Evolutionary conservation across 495 filamentous ascomycete genomes (phyloP), one percentile per base, ranked within the genome.

Genomic region (Lasiosphaeria hispida): DNA sequence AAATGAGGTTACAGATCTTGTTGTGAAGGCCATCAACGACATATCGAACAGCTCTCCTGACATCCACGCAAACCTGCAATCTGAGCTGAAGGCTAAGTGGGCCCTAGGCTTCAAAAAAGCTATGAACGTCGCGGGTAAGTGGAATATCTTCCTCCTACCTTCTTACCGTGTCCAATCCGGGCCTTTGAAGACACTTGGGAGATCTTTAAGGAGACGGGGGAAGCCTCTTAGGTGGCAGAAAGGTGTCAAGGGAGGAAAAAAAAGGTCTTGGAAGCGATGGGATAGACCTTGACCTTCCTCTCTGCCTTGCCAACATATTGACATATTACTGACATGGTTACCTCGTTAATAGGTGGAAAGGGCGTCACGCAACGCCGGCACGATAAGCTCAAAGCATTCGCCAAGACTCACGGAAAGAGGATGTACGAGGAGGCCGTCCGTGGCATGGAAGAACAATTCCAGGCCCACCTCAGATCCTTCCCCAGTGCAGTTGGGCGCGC

Each of bases 51-150:
- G 41, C 1, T 18, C 59, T 1, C 18, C 38, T 0, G 13, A 2
- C 0, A 1, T 59, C 4, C 60, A 56, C 13, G 15, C 39, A 0
- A n/a, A 23, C 10, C n/a, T 63, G 11, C 10, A 11, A 15, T 15
- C 47, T 3, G 23, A 44, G 3, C 7, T 65, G 2, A 23, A 38
- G 10, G 9, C 15, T 7, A 43, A 36, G 14, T 59, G 60, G 62
- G 34, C 48, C 17, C 10, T 15, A 1, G 44, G 14, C 10, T 64
- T 64, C 33, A 36, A 41, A 15, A 55, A 35, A 13, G 61, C 61
- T 1, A 0, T 10, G 0, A 58, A 51, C 0, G 19, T 15, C 5
- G 23, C 10, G 3, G 39, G 43, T 9, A 19, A 18, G n/a, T 48
- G 5, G 23, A 30, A 2, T 2, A 30, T 30, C 23, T 5, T 5